Base-by-base conservation (phyloP, 2,329 filamentous ascomycete species). In the Xylaria multiplex region DNA sequence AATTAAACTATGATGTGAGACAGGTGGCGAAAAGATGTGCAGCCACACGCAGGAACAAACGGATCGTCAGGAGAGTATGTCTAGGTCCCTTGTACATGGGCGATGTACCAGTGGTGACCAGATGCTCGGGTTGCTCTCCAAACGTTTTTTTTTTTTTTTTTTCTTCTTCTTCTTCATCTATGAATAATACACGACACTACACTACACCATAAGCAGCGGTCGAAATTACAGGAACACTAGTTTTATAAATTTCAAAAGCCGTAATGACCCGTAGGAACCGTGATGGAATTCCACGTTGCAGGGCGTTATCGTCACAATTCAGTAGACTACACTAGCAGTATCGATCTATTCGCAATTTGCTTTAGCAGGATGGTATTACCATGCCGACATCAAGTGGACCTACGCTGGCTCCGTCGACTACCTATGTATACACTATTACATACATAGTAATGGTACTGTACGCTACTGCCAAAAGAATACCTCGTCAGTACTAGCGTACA, bases 21-120 rank as follows among this genome's bases (percentile, higher is more conserved):
- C 37, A 6, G 40, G 62, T 57, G 66, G 60, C 67, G n/a, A 67
- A 19, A 50, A 54, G 48, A 67, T 59, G 62, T 65, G 59, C 62
- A 59, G 62, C 62, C 62, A 62, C 49, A 65, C 61, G 67, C 67
- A 69, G 67, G 67, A 69, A 69, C 67, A 30, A 42, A 45, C 52
- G 6, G 67, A 69, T 69, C 67, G 65, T 67, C 67, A 69, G 67
- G 67, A 67, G 65, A 54, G n/a, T 35, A 58, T 49, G 56, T 45
- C 32, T 60, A 56, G 54, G 61, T 61, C 45, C 53, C 64, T 27
- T 27, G 49, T 30, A 52, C 8, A 50, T 27, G 56, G 56, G 40
- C 30, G 35, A 37, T 37, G 49, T 40, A 52, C 40, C 57, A 48
- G 42, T 53, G 49, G 59, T 32, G 50, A 62, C 59, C 66, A 61